phyloP scores from a whole-genome alignment of 169 alveolate genomes.

The Plasmodium reichenowi region DNA sequence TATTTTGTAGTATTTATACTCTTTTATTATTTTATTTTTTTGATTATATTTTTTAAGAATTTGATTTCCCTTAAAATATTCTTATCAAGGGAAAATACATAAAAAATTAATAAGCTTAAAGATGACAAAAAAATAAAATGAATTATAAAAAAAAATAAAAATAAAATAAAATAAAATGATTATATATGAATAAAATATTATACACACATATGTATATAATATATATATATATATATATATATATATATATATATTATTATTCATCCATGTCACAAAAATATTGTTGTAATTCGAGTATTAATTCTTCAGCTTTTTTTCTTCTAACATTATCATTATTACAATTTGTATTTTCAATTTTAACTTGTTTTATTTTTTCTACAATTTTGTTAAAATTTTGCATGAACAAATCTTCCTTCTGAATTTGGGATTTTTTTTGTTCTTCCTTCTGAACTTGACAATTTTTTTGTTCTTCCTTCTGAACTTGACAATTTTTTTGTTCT shows the following conservation, averaged over 20 bases:
- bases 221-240: neutral
- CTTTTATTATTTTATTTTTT: neutral
- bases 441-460: neutral
- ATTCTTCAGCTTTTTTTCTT: slow-evolving; percentile 63
- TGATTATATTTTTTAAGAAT: neutral
- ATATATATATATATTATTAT: slow-evolving; percentile 6
- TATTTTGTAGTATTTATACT: too few species aligned
- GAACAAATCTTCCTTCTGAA: slow-evolving; percentile 22
- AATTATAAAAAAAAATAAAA: slow-evolving; percentile 5
- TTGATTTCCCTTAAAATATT: neutral
- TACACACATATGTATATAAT: neutral
- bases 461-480: too few species aligned
- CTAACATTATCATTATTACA: slow-evolving; percentile 33
- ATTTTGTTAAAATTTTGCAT: slow-evolving; percentile 65
- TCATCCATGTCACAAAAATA: slow-evolving; percentile 63
- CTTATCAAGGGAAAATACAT: neutral
- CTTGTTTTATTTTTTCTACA: slow-evolving; percentile 65
- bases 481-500: neutral
- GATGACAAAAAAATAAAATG: neutral
- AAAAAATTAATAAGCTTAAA: neutral
- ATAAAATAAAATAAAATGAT: neutral
- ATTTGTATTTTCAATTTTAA: slow-evolving; percentile 52
- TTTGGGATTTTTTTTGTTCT: neutral
- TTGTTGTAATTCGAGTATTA: slow-evolving; percentile 48
- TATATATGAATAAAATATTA: neutral